Base-by-base conservation (phyloP, 441 rosid species). In the Erodium texanum region DNA sequence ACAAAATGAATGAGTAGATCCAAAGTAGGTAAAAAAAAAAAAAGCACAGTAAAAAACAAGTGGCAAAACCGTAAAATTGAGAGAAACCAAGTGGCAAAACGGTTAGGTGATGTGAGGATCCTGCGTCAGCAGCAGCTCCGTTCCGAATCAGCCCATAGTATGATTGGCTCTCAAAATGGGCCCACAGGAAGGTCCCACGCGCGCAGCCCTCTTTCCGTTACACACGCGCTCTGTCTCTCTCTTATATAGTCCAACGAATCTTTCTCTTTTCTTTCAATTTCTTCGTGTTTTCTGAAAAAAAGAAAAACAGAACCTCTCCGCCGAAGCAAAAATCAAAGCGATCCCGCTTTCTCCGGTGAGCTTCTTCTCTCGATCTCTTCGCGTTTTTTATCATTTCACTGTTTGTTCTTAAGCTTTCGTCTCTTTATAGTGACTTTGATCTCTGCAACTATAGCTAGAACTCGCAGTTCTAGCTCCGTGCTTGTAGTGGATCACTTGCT, bases 231-330 rank as follows among this genome's bases (percentile, higher is more conserved):
- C 61, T 54, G 19, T 54, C 23, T 54, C 10, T 19, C 22, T 18
- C 61, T 41, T 41, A 41, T 8, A 41, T 41, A 41, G 12, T 18
- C n/a, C 10, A 10, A 10, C 20, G 61, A 54, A 54, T 54, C 61
- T 54, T 54, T 54, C 61, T 54, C 24, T 54, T 54, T 7, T 54
- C 61, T 54, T 54, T 54, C 61, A 54, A 54, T 41, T 41, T 41
- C 48, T 41, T 54, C 61, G 23, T 20, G 19, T n/a, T 54, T 54
- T 54, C 61, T 15, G 58, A 36, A 50, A 9, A 41, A 16, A 52
- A 52, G 1, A n/a, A 52, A 50, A 41, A 41, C 12, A 41, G 14
- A 54, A 8, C 16, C 61, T 19, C 22, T 54, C 6, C 24, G 5
- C 24, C 1, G 20, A 52, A 52, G 19, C 59, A 9, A 12, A 54